phyloP scores from a whole-genome alignment of 2,329 filamentous ascomycete genomes.

The Sporothrix luriei region DNA sequence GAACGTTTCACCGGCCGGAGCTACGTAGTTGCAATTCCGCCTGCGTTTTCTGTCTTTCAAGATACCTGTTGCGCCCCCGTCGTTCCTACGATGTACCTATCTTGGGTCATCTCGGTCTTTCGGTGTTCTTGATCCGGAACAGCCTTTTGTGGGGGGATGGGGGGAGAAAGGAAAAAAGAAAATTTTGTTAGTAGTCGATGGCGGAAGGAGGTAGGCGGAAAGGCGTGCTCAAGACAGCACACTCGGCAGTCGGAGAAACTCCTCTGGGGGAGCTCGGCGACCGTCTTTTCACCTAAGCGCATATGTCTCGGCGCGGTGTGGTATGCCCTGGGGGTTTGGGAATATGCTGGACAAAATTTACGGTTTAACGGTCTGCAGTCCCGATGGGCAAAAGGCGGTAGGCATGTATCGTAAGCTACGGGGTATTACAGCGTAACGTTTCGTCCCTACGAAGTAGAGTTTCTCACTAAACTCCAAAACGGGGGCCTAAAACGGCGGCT shows the following conservation, averaged over 20 bases:
- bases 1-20: background rate
- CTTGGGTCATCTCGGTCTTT: conserved; percentile 16
- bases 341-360: too few species aligned
- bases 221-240: conserved; percentile 20
- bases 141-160: conserved; percentile 28
- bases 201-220: conserved; percentile 20
- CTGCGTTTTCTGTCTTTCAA: background rate
- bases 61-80: background rate
- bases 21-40: conserved; percentile 1
- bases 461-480: background rate
- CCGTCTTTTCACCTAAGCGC: conserved; percentile 6
- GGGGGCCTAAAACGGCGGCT: conserved; percentile 18
- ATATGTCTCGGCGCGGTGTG: conserved; percentile 21
- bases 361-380: conserved; percentile 26
- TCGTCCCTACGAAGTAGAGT: background rate
- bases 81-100: background rate
- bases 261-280: background rate
- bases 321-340: background rate
- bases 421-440: background rate
- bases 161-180: conserved; percentile 9
- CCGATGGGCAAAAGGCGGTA: conserved; percentile 14
- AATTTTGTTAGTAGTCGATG: background rate
- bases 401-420: background rate
- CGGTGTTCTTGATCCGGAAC: conserved; percentile 13
- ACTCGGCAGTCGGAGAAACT: conserved; percentile 14